Evolutionary conservation across 345 rosid genomes (phyloP).

Genomic region (Arabis hirsuta): DNA sequence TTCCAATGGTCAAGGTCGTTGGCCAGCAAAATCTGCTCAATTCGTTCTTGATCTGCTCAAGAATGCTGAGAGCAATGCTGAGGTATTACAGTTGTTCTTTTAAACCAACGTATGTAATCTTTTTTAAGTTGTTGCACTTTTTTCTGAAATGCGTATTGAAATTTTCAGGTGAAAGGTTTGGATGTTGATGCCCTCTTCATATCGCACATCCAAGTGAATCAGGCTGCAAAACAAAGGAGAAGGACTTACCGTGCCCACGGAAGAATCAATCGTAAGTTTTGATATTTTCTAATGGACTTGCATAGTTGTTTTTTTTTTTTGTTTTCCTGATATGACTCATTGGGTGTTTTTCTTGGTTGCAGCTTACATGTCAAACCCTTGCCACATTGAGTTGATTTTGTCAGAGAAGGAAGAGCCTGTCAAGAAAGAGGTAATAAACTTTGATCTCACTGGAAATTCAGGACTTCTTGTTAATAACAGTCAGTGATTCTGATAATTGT

Average conservation of each 20-base stretch:
- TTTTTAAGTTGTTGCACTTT: not conserved
- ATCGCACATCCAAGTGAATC: constrained; percentile 95
- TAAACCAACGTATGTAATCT: not conserved
- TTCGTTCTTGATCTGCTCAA: constrained; percentile 88
- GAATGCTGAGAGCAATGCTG: constrained; percentile 99
- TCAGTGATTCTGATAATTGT: not conserved
- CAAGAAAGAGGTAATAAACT: constrained; percentile 74
- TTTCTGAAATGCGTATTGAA: not conserved
- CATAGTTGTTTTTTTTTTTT: not conserved
- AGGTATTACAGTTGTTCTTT: constrained; percentile 39
- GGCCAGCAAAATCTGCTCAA: constrained; percentile 91
- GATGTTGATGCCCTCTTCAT: constrained; percentile 85
- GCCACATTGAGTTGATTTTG: constrained; percentile 87
- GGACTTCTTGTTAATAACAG: too few relatives aligned
- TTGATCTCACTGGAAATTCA: not conserved
- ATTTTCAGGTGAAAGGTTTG: constrained; percentile 84
- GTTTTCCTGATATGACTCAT: not conserved
- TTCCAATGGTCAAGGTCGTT: constrained; percentile 95
- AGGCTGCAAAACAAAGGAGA: constrained; percentile 94
- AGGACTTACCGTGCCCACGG: constrained; percentile 99
- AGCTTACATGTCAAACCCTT: constrained; percentile 99
- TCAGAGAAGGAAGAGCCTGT: constrained; percentile 97
- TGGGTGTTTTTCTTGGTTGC: not conserved
- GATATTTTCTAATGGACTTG: accelerated
- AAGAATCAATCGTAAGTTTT: constrained; percentile 85